These are phyloP conservation scores for Candida palmyrensis DNA, from an alignment of 805 yeast species.

Conservation along the genomic window DNA sequence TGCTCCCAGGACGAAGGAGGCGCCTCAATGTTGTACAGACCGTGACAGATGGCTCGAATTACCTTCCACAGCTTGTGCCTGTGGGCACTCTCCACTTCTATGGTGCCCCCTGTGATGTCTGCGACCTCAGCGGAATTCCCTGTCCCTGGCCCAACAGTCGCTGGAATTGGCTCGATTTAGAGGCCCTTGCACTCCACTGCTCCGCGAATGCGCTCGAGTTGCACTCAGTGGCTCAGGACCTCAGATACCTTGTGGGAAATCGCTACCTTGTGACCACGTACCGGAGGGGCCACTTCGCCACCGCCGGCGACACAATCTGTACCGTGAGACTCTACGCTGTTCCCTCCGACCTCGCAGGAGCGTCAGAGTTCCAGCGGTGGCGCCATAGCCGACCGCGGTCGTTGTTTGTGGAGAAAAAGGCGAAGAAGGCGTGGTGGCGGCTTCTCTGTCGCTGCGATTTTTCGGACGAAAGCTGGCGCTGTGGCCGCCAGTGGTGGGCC, in stretches of 20 bases:
- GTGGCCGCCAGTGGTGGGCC: conserved; percentile 5
- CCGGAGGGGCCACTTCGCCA: conserved; percentile 9
- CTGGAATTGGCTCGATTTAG: conserved; percentile 58
- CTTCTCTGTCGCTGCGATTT: conserved; percentile 43
- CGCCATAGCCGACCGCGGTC: conserved; percentile 31
- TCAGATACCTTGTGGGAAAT: conserved; percentile 40
- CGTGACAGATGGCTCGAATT: conserved; percentile 31
- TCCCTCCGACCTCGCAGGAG: conserved; percentile 39
- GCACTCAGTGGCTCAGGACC: conserved; percentile 25
- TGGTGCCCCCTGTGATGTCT: conserved; percentile 36
- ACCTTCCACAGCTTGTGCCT: conserved; percentile 34
- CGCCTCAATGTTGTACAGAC: conserved; percentile 39
- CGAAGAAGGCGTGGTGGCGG: conserved; percentile 24
- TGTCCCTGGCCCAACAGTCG: neutral
- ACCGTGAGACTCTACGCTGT: conserved; percentile 43
- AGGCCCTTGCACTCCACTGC: conserved; percentile 18
- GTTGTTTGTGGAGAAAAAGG: conserved; percentile 16
- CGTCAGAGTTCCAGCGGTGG: conserved; percentile 27
- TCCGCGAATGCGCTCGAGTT: conserved; percentile 8
- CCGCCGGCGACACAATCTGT: conserved; percentile 10
- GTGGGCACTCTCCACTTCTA: conserved; percentile 46
- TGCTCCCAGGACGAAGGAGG: conserved; percentile 55
- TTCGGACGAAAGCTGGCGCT: conserved; percentile 32
- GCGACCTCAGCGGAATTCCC: conserved; percentile 23
- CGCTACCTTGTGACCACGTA: conserved; percentile 44